Evolutionary conservation across 495 filamentous ascomycete genomes (phyloP).

Genomic region (Terfezia boudieri): DNA sequence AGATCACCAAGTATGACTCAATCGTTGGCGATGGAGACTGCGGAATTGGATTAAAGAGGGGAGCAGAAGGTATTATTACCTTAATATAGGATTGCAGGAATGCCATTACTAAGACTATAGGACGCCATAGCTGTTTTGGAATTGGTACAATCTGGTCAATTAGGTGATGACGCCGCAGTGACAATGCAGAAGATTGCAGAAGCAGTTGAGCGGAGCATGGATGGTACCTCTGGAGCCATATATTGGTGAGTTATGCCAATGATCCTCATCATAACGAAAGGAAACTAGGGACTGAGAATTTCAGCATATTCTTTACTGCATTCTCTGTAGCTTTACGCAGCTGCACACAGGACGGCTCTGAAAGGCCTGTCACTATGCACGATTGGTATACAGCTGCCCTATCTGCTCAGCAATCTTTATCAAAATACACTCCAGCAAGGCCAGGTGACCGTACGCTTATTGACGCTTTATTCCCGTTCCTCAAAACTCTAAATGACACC

Average conservation of each 20-base stretch:
- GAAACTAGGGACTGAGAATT: constrained; percentile 1
- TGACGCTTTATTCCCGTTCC: constrained; percentile 76
- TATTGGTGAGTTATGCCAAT: constrained; percentile 33
- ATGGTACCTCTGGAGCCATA: constrained; percentile 83
- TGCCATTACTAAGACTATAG: too few species aligned
- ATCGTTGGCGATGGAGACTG: constrained; percentile 93
- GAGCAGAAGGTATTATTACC: constrained; percentile 44
- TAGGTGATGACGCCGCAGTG: constrained; percentile 44
- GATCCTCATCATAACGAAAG: background rate
- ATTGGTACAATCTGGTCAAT: constrained; percentile 32
- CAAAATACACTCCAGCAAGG: constrained; percentile 71
- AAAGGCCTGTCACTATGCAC: constrained; percentile 24
- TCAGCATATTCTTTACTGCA: constrained; percentile 68
- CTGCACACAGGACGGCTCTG: constrained; percentile 28
- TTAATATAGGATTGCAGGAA: too few species aligned
- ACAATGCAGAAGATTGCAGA: constrained; percentile 56
- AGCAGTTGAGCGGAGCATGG: constrained; percentile 77
- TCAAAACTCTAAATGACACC: constrained; percentile 40
- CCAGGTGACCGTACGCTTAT: constrained; percentile 77
- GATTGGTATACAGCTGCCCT: constrained; percentile 58
- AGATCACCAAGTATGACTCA: constrained; percentile 75
- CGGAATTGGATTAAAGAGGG: constrained; percentile 69
- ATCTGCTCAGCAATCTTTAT: constrained; percentile 45
- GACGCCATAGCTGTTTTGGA: constrained; percentile 36
- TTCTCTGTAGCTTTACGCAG: constrained; percentile 49